Evolutionary conservation across 2,329 filamentous ascomycete genomes (phyloP), one percentile per base, ranked within the genome.

Genomic region (Trichoderma oligosporum): DNA sequence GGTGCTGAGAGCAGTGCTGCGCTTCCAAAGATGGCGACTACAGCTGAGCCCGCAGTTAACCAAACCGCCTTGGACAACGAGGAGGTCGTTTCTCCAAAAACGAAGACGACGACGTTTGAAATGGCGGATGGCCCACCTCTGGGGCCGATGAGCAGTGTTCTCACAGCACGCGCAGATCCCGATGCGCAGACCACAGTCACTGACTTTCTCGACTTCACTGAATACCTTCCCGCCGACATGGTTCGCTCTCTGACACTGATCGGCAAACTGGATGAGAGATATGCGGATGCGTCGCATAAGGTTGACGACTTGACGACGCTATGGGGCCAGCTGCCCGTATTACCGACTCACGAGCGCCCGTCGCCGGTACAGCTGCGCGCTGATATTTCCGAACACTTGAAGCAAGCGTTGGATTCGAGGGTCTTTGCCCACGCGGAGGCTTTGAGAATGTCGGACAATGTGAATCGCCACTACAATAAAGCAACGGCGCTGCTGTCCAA

Each of bases 181-280:
- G 85, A 88, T 73, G 83, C 83, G 24, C 83, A 87, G 64, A 83
- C 85, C 6, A 86, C 84, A n/a, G 80, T 87, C 16, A 86, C 82
- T 59, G 84, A 87, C 69, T 87, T 86, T 67, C 80, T 87, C 68
- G 84, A 87, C 67, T 85, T 84, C 62, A 86, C 83, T 63, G 85
- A 88, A 69, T 86, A 87, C 70, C 78, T 88, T 1, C 84, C 85
- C 9, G 82, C 84, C 49, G 85, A 88, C 66, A 80, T 88, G 65
- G 76, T 80, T 61, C 82, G 85, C 57, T 87, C 85, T 22, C 73
- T 88, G 42, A 85, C 82, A 4, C 75, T 87, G 35, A 84, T 88
- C 60, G 80, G 82, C 53, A 80, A 86, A 62, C 82, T 88, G 53
- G 84, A 87, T 68, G 68, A 79, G 61, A 76, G 71, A 14, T 85